Evolutionary conservation across 257 asterid genomes (phyloP), one percentile per base, ranked within the genome.

Genomic region (Jacaranda mimosifolia): DNA sequence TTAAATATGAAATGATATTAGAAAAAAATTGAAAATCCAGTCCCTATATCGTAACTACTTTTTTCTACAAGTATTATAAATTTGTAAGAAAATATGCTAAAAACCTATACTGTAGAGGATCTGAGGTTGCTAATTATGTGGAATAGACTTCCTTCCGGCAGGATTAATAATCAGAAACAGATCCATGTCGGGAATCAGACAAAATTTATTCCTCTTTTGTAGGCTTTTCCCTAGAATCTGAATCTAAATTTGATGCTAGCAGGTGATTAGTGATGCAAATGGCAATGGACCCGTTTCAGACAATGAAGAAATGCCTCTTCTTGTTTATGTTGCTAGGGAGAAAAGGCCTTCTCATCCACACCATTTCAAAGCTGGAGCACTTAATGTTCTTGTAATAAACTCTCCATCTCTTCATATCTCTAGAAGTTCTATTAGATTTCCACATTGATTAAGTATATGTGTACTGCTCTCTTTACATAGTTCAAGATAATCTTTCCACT

Each of bases 291-390:
- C 13, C 3, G 77, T 26, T 74, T 4, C 49, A 4, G 70, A 18
- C 58, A 40, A 15, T 0, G 63, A 63, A 43, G 84, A 81, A 18
- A 56, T 87, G 82, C 89, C 93, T 12, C 77, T 85, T 19, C 87
- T 90, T 19, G 92, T 87, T 13, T 93, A 93, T 70, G 92, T 89
- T 57, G 85, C 93, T 42, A 76, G 97, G 15, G 97, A 92, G 83
- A 90, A 90, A 81, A 82, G 89, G 12, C 85, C 91, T 42, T 78
- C 81, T 4, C 85, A 79, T 78, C 91, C 93, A 1, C 98, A 91
- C 72, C 88, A 91, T 80, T 91, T 91, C 84, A 94, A 94, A 85
- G 98, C 94, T 1, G 98, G 98, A 72, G 91, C 96, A 3, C 85
- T 93, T 48, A 93, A 91, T 60, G 87, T 82, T 56, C 90, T 93